Evolutionary conservation across 1,139 yeast genomes (phyloP).

Genomic region (Oligophagozyma castellii): DNA sequence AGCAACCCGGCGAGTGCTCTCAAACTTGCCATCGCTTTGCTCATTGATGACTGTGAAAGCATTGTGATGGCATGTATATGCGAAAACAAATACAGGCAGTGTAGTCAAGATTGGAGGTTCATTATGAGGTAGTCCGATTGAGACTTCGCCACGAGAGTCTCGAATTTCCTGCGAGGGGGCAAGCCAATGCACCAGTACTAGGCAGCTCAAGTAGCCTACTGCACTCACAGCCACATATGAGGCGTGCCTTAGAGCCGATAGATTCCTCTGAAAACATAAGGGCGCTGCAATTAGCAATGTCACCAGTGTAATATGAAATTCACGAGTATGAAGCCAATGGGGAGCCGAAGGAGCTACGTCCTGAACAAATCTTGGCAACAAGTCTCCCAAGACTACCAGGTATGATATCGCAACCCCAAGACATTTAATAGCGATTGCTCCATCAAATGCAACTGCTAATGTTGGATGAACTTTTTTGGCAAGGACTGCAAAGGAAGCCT

Average conservation of each 20-base stretch:
- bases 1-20: slow-evolving; percentile 42
- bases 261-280: slow-evolving; percentile 46
- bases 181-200: slow-evolving; percentile 45
- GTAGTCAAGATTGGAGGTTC: slow-evolving; percentile 29
- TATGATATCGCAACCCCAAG: slow-evolving; percentile 73
- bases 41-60: slow-evolving; percentile 68
- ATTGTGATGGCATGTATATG: slow-evolving; percentile 72
- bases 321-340: slow-evolving; percentile 31
- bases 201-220: slow-evolving; percentile 48
- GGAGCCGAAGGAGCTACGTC: slow-evolving; percentile 19
- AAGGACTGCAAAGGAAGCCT: slow-evolving; percentile 74
- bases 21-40: slow-evolving; percentile 37
- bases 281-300: slow-evolving; percentile 45
- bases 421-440: slow-evolving; percentile 82
- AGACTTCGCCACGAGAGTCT: slow-evolving; percentile 26
- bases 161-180: slow-evolving; percentile 26
- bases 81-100: slow-evolving; percentile 66
- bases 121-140: slow-evolving; percentile 27
- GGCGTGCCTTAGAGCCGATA: slow-evolving; percentile 58
- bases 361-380: slow-evolving; percentile 51
- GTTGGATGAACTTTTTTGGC: slow-evolving; percentile 71
- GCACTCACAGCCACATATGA: slow-evolving; percentile 56
- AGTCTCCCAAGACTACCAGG: slow-evolving; percentile 63
- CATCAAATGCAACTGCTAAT: slow-evolving; percentile 60
- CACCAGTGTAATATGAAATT: slow-evolving; percentile 52